A percentile compares a stretch with the other conserved stretches of the same genome.
Conservation (phyloP, 2,329 filamentous ascomycete species). For the Fusarium cicatricum region DNA sequence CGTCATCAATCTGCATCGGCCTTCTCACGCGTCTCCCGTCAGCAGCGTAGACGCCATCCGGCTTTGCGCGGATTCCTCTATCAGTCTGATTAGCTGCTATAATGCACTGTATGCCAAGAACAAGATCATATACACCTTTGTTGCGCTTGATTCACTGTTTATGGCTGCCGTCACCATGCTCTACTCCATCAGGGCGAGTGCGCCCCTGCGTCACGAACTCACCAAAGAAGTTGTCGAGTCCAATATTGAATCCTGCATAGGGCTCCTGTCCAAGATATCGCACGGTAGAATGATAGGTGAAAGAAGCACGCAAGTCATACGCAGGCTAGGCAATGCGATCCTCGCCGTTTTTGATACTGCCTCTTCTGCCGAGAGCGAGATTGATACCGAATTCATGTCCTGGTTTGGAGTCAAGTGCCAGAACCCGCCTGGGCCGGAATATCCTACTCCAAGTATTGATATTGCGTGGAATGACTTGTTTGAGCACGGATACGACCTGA, state of each 20-base stretch:
- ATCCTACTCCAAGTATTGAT: slow-evolving; percentile 36
- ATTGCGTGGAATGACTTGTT: slow-evolving; percentile 38
- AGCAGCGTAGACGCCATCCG: slow-evolving; percentile 37
- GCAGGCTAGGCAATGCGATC: slow-evolving; percentile 33
- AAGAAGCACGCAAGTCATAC: slow-evolving; percentile 29
- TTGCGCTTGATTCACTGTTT: slow-evolving; percentile 29
- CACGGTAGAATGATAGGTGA: slow-evolving; percentile 33
- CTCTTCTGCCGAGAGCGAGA: slow-evolving; percentile 24
- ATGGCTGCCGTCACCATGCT: slow-evolving; percentile 38
- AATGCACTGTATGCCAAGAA: slow-evolving; percentile 36
- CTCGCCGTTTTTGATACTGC: slow-evolving; percentile 30
- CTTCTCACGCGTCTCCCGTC: slow-evolving; percentile 34
- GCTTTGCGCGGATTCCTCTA: slow-evolving; percentile 34
- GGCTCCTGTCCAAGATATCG: slow-evolving; percentile 32
- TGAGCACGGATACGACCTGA: slow-evolving; percentile 35
- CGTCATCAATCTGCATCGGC: slow-evolving; percentile 34
- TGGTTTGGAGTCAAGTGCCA: slow-evolving; percentile 38
- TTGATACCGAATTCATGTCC: slow-evolving; percentile 39
- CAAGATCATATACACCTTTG: slow-evolving; percentile 36
- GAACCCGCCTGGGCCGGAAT: slow-evolving; percentile 29
- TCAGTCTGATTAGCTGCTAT: slow-evolving; percentile 38
- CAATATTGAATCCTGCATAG: slow-evolving; percentile 32
- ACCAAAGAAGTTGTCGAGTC: slow-evolving; percentile 35
- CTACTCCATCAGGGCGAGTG: slow-evolving; percentile 30
- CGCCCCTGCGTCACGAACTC: slow-evolving; percentile 22